Evolutionary conservation across 2,329 filamentous ascomycete species (phyloP).

Genomic region (Pyricularia grisea): DNA sequence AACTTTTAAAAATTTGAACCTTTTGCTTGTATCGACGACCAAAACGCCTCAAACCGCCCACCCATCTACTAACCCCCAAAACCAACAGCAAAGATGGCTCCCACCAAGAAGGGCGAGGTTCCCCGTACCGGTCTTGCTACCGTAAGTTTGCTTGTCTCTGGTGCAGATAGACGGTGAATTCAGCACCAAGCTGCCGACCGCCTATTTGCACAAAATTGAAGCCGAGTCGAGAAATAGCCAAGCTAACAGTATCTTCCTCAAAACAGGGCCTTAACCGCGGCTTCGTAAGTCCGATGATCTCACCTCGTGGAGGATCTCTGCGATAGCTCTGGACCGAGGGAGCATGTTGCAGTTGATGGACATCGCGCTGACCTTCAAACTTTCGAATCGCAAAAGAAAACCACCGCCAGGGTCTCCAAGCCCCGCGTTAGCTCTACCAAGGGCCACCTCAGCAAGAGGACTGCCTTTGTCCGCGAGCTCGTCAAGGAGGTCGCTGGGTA

Average conservation of each 20-base stretch:
- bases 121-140: slow-evolving; percentile 2
- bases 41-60: not conserved
- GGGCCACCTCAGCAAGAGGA: slow-evolving; percentile 94
- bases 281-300: slow-evolving; percentile 54
- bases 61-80: not conserved
- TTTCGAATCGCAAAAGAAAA: slow-evolving; percentile 50
- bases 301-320: slow-evolving; percentile 70
- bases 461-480: slow-evolving; percentile 92
- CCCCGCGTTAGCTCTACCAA: slow-evolving; percentile 77
- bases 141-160: not conserved
- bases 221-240: not conserved
- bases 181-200: not conserved
- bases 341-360: slow-evolving; percentile 48
- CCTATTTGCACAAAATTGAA: not conserved
- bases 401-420: slow-evolving; percentile 69
- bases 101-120: slow-evolving; percentile 3
- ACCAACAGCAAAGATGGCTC: slow-evolving; percentile 4
- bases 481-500: slow-evolving; percentile 98
- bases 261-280: slow-evolving; percentile 26
- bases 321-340: slow-evolving; percentile 25
- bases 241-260: not conserved
- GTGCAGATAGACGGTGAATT: not conserved
- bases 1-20: not conserved
- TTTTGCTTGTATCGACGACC: not conserved
- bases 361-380: slow-evolving; percentile 39